phyloP scores from a whole-genome alignment of 2,329 filamentous ascomycete species.

The Penicillium polonicum region DNA sequence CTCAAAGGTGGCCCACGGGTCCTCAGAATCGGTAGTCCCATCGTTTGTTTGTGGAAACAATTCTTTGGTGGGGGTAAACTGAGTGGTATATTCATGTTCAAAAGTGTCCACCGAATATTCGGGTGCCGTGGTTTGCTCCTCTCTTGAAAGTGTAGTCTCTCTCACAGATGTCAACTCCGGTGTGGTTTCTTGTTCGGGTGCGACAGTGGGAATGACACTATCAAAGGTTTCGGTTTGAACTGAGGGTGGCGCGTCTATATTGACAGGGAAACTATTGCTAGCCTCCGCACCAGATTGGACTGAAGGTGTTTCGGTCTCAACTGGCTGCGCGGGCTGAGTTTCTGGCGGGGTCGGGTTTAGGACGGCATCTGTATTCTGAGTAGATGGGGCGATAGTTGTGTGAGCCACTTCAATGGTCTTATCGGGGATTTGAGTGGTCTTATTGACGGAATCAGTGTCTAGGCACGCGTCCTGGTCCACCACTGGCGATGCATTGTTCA shows the following conservation, averaged over 20 bases:
- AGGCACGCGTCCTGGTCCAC: background rate
- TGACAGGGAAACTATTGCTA: no score
- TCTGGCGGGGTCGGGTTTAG: background rate
- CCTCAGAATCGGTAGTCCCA: background rate
- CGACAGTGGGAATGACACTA: background rate
- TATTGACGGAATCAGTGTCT: background rate
- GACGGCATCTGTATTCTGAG: background rate
- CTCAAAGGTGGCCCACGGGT: slow-evolving; percentile 1
- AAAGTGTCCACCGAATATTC: background rate
- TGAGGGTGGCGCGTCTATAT: background rate
- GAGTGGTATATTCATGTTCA: background rate
- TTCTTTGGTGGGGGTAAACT: background rate
- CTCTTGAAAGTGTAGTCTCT: background rate
- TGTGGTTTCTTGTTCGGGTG: background rate
- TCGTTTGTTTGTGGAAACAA: background rate
- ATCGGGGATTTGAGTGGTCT: background rate
- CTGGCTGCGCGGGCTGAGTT: background rate
- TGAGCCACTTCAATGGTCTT: background rate
- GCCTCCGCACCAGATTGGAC: background rate
- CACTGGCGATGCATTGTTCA: slow-evolving; percentile 3
- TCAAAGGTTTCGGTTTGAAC: background rate
- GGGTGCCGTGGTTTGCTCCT: background rate
- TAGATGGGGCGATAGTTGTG: background rate
- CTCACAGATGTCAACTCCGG: background rate
- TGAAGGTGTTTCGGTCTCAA: background rate